phyloP scores from a whole-genome alignment of 306 rosid species.

The Malus sieversii region DNA sequence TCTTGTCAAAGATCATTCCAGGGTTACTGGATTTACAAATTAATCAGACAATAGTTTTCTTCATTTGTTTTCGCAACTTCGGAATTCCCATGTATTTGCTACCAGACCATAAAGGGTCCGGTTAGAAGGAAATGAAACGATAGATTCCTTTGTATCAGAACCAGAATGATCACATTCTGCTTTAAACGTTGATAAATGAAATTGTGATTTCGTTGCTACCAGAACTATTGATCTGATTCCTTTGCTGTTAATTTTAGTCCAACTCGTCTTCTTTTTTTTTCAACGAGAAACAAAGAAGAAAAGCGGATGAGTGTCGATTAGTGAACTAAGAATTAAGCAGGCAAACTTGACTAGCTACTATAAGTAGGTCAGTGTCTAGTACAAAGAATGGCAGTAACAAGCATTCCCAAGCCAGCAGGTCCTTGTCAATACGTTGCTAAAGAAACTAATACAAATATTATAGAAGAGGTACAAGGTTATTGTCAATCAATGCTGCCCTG shows the following conservation, averaged over 20 bases:
- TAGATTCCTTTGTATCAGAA: background rate
- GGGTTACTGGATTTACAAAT: background rate
- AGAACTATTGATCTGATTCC: background rate
- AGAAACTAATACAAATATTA: background rate
- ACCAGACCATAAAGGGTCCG: background rate
- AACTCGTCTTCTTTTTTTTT: no score
- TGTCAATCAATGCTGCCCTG: constrained; percentile 26
- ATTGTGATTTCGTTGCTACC: background rate
- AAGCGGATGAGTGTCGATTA: background rate
- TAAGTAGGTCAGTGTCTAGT: background rate
- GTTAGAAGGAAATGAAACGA: background rate
- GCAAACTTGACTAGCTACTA: background rate
- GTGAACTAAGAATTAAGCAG: background rate
- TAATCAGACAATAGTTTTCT: background rate
- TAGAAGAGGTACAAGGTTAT: background rate
- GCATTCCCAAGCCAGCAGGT: background rate
- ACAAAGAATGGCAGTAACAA: constrained; percentile 8
- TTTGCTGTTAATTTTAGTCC: background rate
- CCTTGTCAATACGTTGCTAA: background rate
- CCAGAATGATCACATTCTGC: background rate
- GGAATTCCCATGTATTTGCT: background rate
- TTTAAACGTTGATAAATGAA: background rate
- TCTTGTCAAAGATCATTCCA: background rate
- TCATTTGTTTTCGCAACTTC: background rate
- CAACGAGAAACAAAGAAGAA: background rate